Percentiles rank a stretch among this genome's conserved stretches.
Evolutionary conservation across 202 grass and related monocot species (phyloP).

Genomic region (Carex sylvatica): DNA sequence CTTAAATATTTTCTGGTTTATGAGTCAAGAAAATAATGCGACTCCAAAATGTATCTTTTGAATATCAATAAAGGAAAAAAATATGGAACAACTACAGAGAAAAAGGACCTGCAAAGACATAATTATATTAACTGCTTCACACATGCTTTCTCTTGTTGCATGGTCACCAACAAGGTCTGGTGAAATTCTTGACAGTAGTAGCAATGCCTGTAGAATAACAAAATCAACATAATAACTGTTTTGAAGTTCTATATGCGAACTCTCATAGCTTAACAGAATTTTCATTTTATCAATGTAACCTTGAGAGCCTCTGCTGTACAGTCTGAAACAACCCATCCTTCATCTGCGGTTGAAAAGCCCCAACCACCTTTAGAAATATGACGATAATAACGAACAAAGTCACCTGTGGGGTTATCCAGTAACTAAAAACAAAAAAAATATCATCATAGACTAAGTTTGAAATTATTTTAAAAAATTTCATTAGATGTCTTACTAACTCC

Average conservation of each 20-base stretch:
- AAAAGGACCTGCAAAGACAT: too few relatives aligned
- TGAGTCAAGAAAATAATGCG: too few relatives aligned
- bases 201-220: constrained; percentile 49
- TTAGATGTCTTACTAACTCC: background rate
- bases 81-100: too few relatives aligned
- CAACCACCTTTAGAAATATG: constrained; percentile 74
- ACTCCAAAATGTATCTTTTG: too few relatives aligned
- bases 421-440: constrained; percentile 43
- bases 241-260: background rate
- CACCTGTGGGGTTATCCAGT: constrained; percentile 52
- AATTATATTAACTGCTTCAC: too few relatives aligned
- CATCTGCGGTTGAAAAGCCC: constrained; percentile 61
- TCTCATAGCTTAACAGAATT: background rate
- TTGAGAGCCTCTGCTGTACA: constrained; percentile 85
- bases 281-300: constrained; percentile 32
- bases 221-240: background rate
- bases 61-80: too few relatives aligned
- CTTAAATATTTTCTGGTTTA: too few relatives aligned
- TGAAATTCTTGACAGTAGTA: constrained; percentile 9
- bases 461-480: background rate
- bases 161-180: too few relatives aligned
- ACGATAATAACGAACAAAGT: constrained; percentile 47
- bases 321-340: constrained; percentile 74
- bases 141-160: too few relatives aligned
- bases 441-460: too few relatives aligned